A percentile compares a stretch with the other conserved stretches of the same genome.
Conservation (phyloP, 495 filamentous ascomycete species). For the Xylaria nigripes region DNA sequence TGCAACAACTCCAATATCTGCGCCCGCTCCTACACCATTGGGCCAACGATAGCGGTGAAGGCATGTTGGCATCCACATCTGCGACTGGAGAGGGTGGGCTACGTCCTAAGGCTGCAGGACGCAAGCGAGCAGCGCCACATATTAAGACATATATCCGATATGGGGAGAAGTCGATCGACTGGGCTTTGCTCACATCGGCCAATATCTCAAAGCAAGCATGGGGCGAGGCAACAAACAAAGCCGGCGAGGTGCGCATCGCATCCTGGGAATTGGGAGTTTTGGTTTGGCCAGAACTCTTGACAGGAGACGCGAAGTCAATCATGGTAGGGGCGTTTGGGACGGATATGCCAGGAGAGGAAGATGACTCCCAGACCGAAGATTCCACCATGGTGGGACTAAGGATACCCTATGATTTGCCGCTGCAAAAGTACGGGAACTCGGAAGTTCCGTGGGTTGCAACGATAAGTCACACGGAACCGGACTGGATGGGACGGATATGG, state of each 20-base stretch:
- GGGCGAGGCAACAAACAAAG: conserved; percentile 52
- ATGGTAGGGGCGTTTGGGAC: conserved; percentile 66
- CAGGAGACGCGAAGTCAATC: conserved; percentile 30
- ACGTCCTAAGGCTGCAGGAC: conserved; percentile 37
- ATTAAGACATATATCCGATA: conserved; percentile 87
- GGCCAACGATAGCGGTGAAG: conserved; percentile 46
- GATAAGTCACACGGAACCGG: conserved; percentile 50
- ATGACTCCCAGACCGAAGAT: conserved; percentile 7
- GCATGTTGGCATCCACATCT: conserved; percentile 1
- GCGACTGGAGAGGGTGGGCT: background rate
- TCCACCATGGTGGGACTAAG: conserved; percentile 53
- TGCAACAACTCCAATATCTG: conserved; percentile 69
- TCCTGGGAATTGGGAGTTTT: conserved; percentile 85
- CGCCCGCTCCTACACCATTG: conserved; percentile 64
- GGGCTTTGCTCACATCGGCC: conserved; percentile 79
- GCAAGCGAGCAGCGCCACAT: conserved; percentile 78
- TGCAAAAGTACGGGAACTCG: conserved; percentile 50
- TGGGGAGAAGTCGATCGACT: conserved; percentile 57
- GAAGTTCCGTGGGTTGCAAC: conserved; percentile 79
- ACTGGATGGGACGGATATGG: conserved; percentile 54
- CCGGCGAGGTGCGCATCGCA: conserved; percentile 57
- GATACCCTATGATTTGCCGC: conserved; percentile 77
- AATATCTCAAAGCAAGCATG: conserved; percentile 88
- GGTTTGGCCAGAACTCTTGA: conserved; percentile 70
- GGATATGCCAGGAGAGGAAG: conserved; percentile 39